A percentile compares a stretch with the other conserved stretches of the same genome.
These are phyloP conservation scores for Streptanthus diversifolius DNA, from an alignment of 345 rosid species.

Conservation along the genomic window DNA sequence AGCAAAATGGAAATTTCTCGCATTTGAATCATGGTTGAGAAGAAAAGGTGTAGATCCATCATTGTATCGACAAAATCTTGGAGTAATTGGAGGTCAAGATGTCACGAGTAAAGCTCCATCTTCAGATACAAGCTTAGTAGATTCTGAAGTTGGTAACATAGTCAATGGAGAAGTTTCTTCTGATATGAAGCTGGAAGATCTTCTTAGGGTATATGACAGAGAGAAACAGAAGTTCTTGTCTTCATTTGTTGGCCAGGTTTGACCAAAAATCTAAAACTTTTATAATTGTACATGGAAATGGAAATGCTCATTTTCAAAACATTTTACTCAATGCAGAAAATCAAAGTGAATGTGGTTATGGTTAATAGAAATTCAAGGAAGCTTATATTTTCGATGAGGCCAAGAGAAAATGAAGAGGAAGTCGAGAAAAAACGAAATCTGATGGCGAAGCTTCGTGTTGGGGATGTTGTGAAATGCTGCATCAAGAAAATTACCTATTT, in stretches of 20 bases:
- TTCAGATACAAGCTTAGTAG: constrained; percentile 32
- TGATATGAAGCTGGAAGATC: constrained; percentile 82
- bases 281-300: neutral
- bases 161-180: constrained; percentile 45
- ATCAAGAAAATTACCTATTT: constrained; percentile 86
- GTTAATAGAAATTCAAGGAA: constrained; percentile 66
- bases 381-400: constrained; percentile 76
- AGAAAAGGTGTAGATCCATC: constrained; percentile 87
- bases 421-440: constrained; percentile 69
- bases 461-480: constrained; percentile 85
- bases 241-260: constrained; percentile 88
- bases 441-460: constrained; percentile 87
- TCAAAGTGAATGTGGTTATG: constrained; percentile 52
- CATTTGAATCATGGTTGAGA: constrained; percentile 92
- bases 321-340: constrained; percentile 50
- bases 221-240: constrained; percentile 83
- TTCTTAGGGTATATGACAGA: constrained; percentile 69
- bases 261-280: constrained; percentile 14
- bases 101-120: constrained; percentile 33
- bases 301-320: neutral
- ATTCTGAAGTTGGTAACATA: constrained; percentile 35
- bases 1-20: constrained; percentile 77
- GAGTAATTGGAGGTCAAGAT: constrained; percentile 65
- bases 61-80: constrained; percentile 57
- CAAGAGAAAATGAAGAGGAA: constrained; percentile 70